Conservation (phyloP, 257 asterid species). For the Salvia hispanica region DNA sequence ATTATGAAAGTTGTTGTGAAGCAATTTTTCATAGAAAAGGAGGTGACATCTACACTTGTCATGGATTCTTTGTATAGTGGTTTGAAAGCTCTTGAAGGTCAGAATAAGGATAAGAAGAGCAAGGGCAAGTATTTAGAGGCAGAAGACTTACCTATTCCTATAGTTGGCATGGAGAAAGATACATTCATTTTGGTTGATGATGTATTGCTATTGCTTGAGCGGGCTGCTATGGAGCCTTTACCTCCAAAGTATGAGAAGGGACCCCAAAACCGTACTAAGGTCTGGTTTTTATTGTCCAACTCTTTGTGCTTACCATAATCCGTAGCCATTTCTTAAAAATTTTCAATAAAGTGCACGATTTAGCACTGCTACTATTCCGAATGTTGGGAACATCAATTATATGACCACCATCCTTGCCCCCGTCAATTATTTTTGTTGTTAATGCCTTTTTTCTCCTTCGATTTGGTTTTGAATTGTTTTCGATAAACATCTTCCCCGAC, state of each 20-base stretch:
- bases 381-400: background rate
- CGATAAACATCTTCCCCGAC: too few species aligned
- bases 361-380: background rate
- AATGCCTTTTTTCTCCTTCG: too few species aligned
- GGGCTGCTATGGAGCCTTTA: conserved; percentile 86
- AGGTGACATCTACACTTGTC: conserved; percentile 92
- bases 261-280: conserved; percentile 93
- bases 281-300: conserved; percentile 26
- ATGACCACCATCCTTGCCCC: too few species aligned
- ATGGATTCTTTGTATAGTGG: conserved; percentile 97
- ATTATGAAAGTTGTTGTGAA: conserved; percentile 79
- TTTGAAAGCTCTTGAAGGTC: conserved; percentile 86
- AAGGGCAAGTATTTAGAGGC: conserved; percentile 54
- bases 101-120: conserved; percentile 61
- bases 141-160: conserved; percentile 64
- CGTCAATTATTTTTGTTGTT: too few species aligned
- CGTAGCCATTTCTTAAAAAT: background rate
- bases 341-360: background rate
- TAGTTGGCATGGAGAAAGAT: conserved; percentile 68
- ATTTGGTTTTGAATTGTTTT: too few species aligned
- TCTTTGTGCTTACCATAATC: background rate
- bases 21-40: conserved; percentile 89
- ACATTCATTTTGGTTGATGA: conserved; percentile 82
- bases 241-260: conserved; percentile 97
- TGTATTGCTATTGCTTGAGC: conserved; percentile 76